Evolutionary conservation across 1,284 basidiomycete species (phyloP).

Genomic region (Anthracocystis setariae): DNA sequence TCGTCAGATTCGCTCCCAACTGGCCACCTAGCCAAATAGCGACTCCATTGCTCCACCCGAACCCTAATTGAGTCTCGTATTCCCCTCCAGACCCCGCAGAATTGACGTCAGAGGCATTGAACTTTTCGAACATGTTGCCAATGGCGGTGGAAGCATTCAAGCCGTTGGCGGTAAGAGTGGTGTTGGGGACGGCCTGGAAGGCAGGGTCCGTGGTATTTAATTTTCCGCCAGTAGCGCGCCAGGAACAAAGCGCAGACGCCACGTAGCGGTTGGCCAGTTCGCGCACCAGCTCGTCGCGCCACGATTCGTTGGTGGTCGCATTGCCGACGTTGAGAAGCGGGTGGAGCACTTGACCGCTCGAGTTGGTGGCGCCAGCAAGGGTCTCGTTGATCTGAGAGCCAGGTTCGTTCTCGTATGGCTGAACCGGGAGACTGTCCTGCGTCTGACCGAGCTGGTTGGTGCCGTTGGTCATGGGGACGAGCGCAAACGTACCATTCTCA

Average conservation of each 20-base stretch:
- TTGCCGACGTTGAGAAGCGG: conserved; percentile 81
- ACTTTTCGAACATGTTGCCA: conserved; percentile 78
- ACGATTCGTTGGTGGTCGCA: conserved; percentile 74
- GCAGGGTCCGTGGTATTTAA: conserved; percentile 80
- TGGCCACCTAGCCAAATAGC: conserved; percentile 43
- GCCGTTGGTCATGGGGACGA: conserved; percentile 72
- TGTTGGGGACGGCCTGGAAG: conserved; percentile 63
- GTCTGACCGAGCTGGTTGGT: conserved; percentile 76
- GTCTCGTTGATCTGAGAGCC: conserved; percentile 67
- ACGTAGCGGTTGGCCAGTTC: conserved; percentile 85
- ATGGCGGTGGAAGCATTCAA: conserved; percentile 43
- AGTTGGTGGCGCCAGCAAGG: conserved; percentile 73
- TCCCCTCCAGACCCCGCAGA: conserved; percentile 79
- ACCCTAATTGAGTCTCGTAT: conserved; percentile 78
- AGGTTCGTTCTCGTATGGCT: conserved; percentile 70
- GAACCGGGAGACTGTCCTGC: conserved; percentile 76
- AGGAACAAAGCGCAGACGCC: conserved; percentile 84
- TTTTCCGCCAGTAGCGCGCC: conserved; percentile 76
- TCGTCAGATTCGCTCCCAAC: conserved; percentile 42
- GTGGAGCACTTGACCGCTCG: conserved; percentile 24
- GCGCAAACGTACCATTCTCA: conserved; percentile 73
- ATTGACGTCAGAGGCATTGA: conserved; percentile 76
- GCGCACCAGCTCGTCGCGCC: conserved; percentile 75
- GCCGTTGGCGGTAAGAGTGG: conserved; percentile 45
- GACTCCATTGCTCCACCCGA: conserved; percentile 51